A percentile compares a stretch with the other conserved stretches of the same genome.
These are phyloP conservation scores for Centrapalus pauciflorus DNA, from an alignment of 129 eudicot genomes.

Conservation along the genomic window DNA sequence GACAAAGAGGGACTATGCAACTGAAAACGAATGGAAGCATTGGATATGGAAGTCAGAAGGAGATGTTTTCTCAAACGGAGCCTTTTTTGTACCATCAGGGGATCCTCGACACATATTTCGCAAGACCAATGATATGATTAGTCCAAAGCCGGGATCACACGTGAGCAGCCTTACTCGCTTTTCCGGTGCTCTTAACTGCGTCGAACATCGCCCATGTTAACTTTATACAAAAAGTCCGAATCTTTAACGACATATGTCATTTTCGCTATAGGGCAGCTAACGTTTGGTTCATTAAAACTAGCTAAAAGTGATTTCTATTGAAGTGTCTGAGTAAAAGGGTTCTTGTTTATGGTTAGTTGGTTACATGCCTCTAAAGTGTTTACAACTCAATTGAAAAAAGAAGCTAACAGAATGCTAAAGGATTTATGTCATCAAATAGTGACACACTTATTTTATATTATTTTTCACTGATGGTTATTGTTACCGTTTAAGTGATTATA, in stretches of 20 bases:
- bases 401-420: no score
- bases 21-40: conserved; percentile 35
- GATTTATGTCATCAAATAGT: no score
- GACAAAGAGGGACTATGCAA: conserved; percentile 53
- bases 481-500: no score
- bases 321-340: not conserved
- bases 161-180: conserved; percentile 31
- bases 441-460: no score
- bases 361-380: no score
- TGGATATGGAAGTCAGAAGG: conserved; percentile 58
- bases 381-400: no score
- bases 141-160: conserved; percentile 32
- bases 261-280: no score
- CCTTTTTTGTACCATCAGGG: conserved; percentile 49
- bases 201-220: conserved; percentile 24
- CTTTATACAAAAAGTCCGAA: not conserved
- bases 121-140: conserved; percentile 13
- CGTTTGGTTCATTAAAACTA: no score
- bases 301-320: not conserved
- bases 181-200: conserved; percentile 42
- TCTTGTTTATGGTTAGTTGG: not conserved
- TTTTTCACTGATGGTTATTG: no score
- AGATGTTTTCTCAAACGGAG: conserved; percentile 55
- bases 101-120: conserved; percentile 3
- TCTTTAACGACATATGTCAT: not conserved